Evolutionary conservation across 2,329 filamentous ascomycete genomes (phyloP), one percentile per base, ranked within the genome.

Genomic region (Alternaria sp.): DNA sequence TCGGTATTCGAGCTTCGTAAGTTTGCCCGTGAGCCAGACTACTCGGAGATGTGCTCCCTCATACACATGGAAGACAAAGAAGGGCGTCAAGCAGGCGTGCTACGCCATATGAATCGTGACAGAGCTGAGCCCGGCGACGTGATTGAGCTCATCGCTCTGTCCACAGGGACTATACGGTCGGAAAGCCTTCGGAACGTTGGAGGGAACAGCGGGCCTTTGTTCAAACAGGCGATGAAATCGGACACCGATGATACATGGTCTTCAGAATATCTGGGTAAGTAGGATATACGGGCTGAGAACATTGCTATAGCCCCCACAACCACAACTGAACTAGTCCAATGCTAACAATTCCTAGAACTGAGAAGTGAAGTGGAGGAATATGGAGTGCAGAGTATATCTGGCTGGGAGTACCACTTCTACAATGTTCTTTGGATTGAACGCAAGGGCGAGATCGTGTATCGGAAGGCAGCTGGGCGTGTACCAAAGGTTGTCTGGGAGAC

Each of bases 381-480:
- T 15, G 36, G 28, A 10, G 30, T 32, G 30, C 30, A 32, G 13
- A 32, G 30, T 0, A 32, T 2, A 36, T 40, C 36, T 17, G 36
- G 36, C 36, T 40, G 36, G 36, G 36, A 40, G 11, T 40, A 40
- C 1, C 36, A 40, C 2, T 40, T 40, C 9, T 40, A 40, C 36
- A 40, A 40, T 17, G 36, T 40, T 40, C 36, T 40, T 40, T 40
- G 36, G 36, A 17, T 40, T 6, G 36, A 40, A 40, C 36, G 46
- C 1, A 54, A 44, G 32, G 21, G 21, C 23, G 21, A 44, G n/a
- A 44, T 54, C 36, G 32, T 4, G 19, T 54, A 44, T 25, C 32
- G 32, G 51, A 21, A 25, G 7, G 51, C 51, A n/a, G 51, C 13
- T 19, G 32, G 32, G 17, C 51, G 51, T 43, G 32, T 54, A 26